Conservation (phyloP, 2,329 filamentous ascomycete species). For the Dactylonectria macrodidyma region DNA sequence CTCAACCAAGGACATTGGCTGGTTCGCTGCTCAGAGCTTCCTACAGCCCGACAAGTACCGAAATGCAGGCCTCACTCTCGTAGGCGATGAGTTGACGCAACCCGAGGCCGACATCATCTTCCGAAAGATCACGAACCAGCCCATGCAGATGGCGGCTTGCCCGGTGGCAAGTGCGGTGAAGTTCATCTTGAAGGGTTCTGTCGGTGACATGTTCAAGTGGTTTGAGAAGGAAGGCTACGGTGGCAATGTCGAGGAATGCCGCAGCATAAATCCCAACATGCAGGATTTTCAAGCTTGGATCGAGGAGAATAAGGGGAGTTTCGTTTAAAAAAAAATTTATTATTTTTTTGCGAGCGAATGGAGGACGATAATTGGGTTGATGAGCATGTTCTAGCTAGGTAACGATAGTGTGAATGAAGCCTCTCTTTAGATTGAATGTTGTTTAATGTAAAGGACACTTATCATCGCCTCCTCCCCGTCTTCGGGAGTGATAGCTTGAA, state of each 20-base stretch:
- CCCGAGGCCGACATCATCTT: slow-evolving; percentile 33
- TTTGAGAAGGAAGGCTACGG: slow-evolving; percentile 39
- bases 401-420: no score
- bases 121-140: neutral
- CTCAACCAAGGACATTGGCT: slow-evolving; percentile 58
- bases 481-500: no score
- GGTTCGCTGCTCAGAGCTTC: slow-evolving; percentile 57
- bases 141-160: slow-evolving; percentile 32
- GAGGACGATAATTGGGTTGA: neutral
- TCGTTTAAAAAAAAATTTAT: neutral
- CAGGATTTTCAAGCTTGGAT: slow-evolving; percentile 33
- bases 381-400: neutral
- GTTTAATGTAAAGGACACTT: no score
- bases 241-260: slow-evolving; percentile 28
- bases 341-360: neutral
- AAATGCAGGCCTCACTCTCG: slow-evolving; percentile 28
- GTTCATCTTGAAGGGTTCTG: slow-evolving; percentile 29
- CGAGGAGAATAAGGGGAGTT: slow-evolving; percentile 10
- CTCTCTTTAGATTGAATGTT: no score
- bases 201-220: slow-evolving; percentile 38
- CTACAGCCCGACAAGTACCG: slow-evolving; percentile 48
- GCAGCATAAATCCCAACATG: slow-evolving; percentile 18
- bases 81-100: slow-evolving; percentile 37
- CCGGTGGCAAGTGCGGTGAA: slow-evolving; percentile 31
- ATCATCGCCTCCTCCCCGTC: no score